These are phyloP conservation scores for Candida pseudofarinosa DNA, from an alignment of 805 yeast species.

Conservation along the genomic window DNA sequence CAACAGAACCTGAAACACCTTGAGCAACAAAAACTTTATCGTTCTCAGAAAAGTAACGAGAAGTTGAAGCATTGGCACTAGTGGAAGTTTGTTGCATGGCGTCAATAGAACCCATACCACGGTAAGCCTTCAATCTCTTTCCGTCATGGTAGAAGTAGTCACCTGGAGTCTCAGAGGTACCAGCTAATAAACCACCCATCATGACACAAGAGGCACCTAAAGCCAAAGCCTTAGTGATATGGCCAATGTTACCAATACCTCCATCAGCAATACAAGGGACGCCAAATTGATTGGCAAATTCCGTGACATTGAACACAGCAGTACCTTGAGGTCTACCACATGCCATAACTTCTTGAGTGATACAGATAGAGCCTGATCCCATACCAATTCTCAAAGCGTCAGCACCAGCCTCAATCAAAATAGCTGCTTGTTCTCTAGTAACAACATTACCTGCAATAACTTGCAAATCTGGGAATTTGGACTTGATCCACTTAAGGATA, in stretches of 20 bases:
- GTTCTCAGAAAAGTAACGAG: conserved; percentile 95
- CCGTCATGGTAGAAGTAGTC: conserved; percentile 97
- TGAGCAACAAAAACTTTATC: conserved; percentile 97
- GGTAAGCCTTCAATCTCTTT: conserved; percentile 91
- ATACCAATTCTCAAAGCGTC: conserved; percentile 98
- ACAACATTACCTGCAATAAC: conserved; percentile 98
- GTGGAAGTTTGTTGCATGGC: conserved; percentile 92
- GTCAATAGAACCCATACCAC: conserved; percentile 99
- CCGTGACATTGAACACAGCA: conserved; percentile 91
- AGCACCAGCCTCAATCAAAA: conserved; percentile 90
- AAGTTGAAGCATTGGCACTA: conserved; percentile 94
- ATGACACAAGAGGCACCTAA: conserved; percentile 95
- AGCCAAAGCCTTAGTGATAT: conserved; percentile 93
- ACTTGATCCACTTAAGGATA: conserved; percentile 89
- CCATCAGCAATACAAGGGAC: conserved; percentile 99
- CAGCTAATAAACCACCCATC: conserved; percentile 99
- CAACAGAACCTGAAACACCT: conserved; percentile 96
- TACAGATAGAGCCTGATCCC: conserved; percentile 99
- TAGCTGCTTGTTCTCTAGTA: conserved; percentile 98
- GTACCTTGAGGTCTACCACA: conserved; percentile 99
- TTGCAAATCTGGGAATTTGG: conserved; percentile 71
- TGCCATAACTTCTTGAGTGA: conserved; percentile 99
- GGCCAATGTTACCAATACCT: conserved; percentile 98
- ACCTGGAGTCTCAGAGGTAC: conserved; percentile 98
- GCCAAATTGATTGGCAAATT: conserved; percentile 92